Conservation (phyloP, 164 flowering plant genomes). For the Paratinospora sagittata region DNA sequence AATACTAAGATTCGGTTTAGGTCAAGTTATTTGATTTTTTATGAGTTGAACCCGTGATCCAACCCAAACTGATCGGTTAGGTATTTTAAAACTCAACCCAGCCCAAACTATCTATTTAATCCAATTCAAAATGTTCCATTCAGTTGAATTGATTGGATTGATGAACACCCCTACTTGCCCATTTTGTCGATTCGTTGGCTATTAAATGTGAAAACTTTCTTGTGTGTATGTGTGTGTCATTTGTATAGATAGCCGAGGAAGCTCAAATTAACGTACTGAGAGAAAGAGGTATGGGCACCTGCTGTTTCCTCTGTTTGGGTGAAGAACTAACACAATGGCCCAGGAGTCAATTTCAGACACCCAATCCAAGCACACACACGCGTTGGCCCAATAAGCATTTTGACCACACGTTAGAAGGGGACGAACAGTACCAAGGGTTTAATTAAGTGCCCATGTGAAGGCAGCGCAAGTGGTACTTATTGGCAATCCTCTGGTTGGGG, state of each 20-base stretch:
- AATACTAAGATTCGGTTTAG: too few species aligned
- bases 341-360: not conserved
- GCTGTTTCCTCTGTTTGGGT: not conserved
- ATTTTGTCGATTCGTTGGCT: too few species aligned
- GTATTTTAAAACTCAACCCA: too few species aligned
- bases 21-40: too few species aligned
- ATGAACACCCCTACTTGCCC: not conserved
- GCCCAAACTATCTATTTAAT: too few species aligned
- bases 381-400: not conserved
- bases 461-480: not conserved
- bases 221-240: too few species aligned
- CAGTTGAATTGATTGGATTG: not conserved
- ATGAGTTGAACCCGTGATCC: too few species aligned
- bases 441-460: not conserved
- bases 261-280: too few species aligned
- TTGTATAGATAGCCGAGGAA: not conserved
- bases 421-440: not conserved
- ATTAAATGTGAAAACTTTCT: not conserved
- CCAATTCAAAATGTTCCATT: too few species aligned
- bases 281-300: not conserved
- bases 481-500: too few species aligned
- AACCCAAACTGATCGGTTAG: too few species aligned
- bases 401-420: not conserved
- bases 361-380: slow-evolving; percentile 2
- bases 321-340: not conserved